Conservation (phyloP, 108 stramenopile genomes). For the Hondaea fermentalgiana region DNA sequence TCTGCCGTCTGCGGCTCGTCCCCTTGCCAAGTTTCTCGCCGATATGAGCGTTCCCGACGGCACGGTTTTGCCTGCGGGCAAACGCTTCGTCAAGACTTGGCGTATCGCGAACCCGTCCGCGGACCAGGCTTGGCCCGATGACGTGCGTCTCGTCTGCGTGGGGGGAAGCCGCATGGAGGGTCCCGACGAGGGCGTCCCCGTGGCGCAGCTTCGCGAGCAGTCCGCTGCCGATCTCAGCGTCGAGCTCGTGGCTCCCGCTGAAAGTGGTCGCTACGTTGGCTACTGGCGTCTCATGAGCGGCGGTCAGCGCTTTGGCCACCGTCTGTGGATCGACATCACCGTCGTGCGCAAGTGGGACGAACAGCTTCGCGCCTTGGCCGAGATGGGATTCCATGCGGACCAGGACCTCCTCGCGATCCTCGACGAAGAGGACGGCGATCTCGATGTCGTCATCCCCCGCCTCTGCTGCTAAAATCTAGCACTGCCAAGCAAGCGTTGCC, state of each 20-base stretch:
- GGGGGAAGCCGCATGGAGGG: background rate
- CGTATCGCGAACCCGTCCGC: background rate
- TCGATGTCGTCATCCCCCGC: background rate
- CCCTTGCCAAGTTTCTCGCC: background rate
- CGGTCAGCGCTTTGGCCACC: slow-evolving; percentile 1
- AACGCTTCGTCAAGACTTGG: background rate
- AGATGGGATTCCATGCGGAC: background rate
- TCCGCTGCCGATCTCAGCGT: background rate
- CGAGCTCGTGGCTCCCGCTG: background rate
- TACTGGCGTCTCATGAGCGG: slow-evolving; percentile 10
- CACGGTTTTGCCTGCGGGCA: background rate
- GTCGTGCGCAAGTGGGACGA: slow-evolving; percentile 13
- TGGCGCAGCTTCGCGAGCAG: background rate
- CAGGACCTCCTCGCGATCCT: background rate
- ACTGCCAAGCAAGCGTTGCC: no score
- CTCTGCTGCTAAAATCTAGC: background rate
- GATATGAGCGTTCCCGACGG: background rate
- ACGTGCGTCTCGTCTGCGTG: background rate
- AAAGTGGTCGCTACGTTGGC: background rate
- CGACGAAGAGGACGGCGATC: background rate
- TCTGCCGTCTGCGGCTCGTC: background rate
- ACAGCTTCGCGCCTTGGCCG: background rate
- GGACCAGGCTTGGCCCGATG: background rate
- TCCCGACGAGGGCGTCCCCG: background rate
- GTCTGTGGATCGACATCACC: slow-evolving; percentile 5